Base-by-base conservation (phyloP, 1,284 basidiomycete genomes). In the Irpex sp. region DNA sequence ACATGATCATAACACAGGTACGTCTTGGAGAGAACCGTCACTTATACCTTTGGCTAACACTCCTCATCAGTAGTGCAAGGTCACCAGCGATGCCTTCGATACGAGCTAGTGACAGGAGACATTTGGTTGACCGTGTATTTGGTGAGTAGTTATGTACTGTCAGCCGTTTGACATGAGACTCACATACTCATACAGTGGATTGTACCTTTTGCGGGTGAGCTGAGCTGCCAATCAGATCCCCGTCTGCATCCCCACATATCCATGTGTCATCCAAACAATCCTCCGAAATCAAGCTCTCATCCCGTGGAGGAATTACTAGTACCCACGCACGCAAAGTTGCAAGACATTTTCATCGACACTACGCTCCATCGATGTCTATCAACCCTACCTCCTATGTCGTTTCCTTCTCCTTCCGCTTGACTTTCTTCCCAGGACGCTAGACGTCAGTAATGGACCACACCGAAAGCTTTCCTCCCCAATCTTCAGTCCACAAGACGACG, bases 1-100 rank as follows among this genome's bases (percentile, higher is more conserved):
- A 26, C 26, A 26, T 26, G 26, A 26, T 26, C 26, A 26, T 26
- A 26, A 26, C 26, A 26, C 26, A 26, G 43, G 71, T 73, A 53
- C 62, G 69, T 64, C 43, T 46, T 46, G 9, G 15, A 2, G 13
- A 9, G 19, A 9, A n/a, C 11, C 50, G 50, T n/a, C 9, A 51
- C n/a, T 17, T 51, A 26, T 9, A 51, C n/a, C 13, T 13, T 51
- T 6, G 21, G 6, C 50, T 51, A 3, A 51, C 19, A n/a, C 15
- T 19, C 11, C 21, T n/a, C 19, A 51, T 13, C 50, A 26, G 19
- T 19, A n/a, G 50, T 13, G 50, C 9, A 2, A n/a, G 15, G 9
- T 3, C 19, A 17, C 9, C 50, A 13, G 50, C 50, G 9, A 51
- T 13, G 21, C 50, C 26, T 26, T 51, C n/a, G 19, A 51, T 19